Evolutionary conservation across 148 eudicot species (phyloP).

Genomic region (Bassia scoparia): DNA sequence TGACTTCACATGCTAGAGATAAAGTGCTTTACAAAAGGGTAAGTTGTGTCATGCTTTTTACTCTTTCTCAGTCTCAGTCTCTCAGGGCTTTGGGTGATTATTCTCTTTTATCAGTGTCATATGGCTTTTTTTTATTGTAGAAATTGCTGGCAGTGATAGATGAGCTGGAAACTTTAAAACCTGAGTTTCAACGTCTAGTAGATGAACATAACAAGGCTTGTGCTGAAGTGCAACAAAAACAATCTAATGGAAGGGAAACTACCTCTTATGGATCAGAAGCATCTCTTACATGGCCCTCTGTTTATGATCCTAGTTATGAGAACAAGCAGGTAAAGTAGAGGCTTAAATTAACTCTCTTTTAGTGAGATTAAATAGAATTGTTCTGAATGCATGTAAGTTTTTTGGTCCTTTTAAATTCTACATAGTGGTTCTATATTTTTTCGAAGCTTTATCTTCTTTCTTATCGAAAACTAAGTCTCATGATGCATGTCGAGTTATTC

Average conservation of each 20-base stretch:
- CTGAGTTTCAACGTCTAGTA: slow-evolving; percentile 53
- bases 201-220: slow-evolving; percentile 49
- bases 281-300: slow-evolving; percentile 36
- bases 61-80: slow-evolving; percentile 9
- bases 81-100: not conserved
- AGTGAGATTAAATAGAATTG: not conserved
- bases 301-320: slow-evolving; percentile 34
- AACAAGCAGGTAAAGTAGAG: slow-evolving; percentile 65
- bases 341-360: not conserved
- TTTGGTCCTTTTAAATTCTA: not conserved
- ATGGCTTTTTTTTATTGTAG: slow-evolving; percentile 34
- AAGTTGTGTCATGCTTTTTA: slow-evolving; percentile 7
- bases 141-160: slow-evolving; percentile 58
- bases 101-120: slow-evolving; percentile 13
- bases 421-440: not conserved
- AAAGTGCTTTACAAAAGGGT: slow-evolving; percentile 60
- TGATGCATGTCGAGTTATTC: not conserved
- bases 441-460: not conserved
- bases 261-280: slow-evolving; percentile 39
- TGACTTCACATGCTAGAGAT: slow-evolving; percentile 50
- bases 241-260: slow-evolving; percentile 34
- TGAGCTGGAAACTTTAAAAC: slow-evolving; percentile 85
- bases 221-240: slow-evolving; percentile 31
- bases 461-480: not conserved
- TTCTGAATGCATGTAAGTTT: not conserved